Base-by-base conservation (phyloP, 441 rosid species). In the Cnidoscolus chayamansa region DNA sequence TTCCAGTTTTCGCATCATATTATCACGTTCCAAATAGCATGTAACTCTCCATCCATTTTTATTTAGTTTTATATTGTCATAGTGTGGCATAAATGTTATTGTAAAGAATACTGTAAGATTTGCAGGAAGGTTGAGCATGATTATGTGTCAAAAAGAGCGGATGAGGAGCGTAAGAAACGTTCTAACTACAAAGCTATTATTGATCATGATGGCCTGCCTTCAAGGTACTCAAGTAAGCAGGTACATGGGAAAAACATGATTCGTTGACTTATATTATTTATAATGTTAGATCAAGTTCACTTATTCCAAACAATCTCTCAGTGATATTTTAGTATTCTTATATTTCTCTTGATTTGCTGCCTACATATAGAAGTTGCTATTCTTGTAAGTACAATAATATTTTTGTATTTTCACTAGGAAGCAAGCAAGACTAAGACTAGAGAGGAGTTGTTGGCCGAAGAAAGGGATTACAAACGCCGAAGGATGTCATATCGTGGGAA, bases 401-500 rank as follows among this genome's bases (percentile, higher is more conserved):
- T 11, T 77, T 74, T 74, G 19, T 57, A 25, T 48, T 40, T 70
- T n/a, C 70, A 55, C 45, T 51, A 95, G 97, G 99, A 85, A 55
- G 72, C 84, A 72, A 78, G 74, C 75, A 86, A 81, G 85, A 63
- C 69, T 68, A 92, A 88, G 89, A 88, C 98, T 71, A 87, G 80
- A 81, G 91, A 92, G 85, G 93, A 95, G 77, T 78, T 92, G 67
- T 76, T 92, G 83, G 98, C 98, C 66, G 98, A 95, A 87, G 97
- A 95, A 84, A 88, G 99, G 78, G 99, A 95, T 80, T 95, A 94
- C 83, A 94, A 92, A 73, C 91, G 99, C 54, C 83, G 97, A 70
- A 87, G 99, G 81, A 89, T 88, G 93, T 91, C 99, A 58, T 92
- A 95, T 77, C 97, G 96, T 76, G 98, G 97, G 85, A 95, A 92